phyloP scores from a whole-genome alignment of 176 grass and related monocot species.

The Miscanthus lutarioriparius region DNA sequence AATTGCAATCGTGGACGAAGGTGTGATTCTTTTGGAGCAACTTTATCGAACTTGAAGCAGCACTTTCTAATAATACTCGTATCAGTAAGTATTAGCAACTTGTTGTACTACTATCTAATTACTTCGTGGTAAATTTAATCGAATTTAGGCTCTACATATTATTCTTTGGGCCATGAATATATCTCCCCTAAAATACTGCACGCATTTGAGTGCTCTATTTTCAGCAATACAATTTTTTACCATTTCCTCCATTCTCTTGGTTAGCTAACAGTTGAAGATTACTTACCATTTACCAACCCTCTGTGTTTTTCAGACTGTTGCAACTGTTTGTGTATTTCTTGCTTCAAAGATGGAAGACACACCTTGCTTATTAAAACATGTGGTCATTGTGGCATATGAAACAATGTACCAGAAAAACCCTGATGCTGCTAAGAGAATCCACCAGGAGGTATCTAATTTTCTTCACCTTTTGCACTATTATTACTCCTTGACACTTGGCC shows the following conservation, averaged over 20 bases:
- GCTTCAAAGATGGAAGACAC: conserved; percentile 73
- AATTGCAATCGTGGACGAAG: conserved; percentile 28
- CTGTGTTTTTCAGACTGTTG: conserved; percentile 54
- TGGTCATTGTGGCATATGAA: conserved; percentile 50
- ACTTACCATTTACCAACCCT: neutral
- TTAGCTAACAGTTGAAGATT: conserved; percentile 1
- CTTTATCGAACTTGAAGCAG: conserved; percentile 43
- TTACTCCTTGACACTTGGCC: neutral
- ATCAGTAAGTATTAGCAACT: conserved; percentile 47
- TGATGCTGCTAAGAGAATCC: conserved; percentile 58
- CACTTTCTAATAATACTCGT: conserved; percentile 39
- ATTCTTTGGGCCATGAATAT: neutral
- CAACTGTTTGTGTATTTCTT: conserved; percentile 70
- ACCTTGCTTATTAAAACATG: conserved; percentile 36
- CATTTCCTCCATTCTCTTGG: neutral
- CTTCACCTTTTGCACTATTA: neutral
- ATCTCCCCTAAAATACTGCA: neutral
- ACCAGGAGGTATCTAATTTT: conserved; percentile 39
- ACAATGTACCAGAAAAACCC: conserved; percentile 55
- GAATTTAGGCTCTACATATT: conserved; percentile 2
- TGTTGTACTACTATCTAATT: neutral
- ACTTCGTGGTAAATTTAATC: conserved; percentile 12
- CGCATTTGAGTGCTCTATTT: neutral
- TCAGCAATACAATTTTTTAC: conserved; percentile 1
- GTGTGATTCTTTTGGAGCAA: conserved; percentile 41